Base-by-base conservation (phyloP, 495 filamentous ascomycete species). In the Jackrogersella minutella region DNA sequence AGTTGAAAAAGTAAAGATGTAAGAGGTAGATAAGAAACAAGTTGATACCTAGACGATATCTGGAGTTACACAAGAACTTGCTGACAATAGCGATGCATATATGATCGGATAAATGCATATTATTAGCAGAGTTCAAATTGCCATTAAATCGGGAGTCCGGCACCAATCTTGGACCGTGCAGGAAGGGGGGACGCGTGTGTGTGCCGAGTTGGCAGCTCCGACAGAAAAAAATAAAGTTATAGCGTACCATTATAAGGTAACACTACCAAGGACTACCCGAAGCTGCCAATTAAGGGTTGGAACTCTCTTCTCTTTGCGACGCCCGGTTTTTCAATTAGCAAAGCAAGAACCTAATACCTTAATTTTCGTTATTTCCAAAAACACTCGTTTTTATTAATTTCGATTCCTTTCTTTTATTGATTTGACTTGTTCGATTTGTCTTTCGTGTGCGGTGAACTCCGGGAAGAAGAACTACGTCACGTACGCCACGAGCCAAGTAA, bases 151-250 rank as follows among this genome's bases (percentile, higher is more conserved):
- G 52, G n/a, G 44, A 56, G 44, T 58, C 64, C 51, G 51, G 41
- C 44, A 43, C 57, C 26, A 52, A 43, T 49, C 31, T 36, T n/a
- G 30, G 55, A 28, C 50, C 49, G 63, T 66, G 55, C 55, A 40
- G 16, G 36, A 58, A 58, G 34, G 21, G 54, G 49, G 31, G 52
- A 62, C 44, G 50, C 51, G 44, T 31, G 24, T 30, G 51, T 57
- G 58, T 44, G 33, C 30, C 41, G 30, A 41, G 24, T 24, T 56
- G 43, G 22, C 52, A 58, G 52, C 9, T 44, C 51, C 30, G 31
- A 59, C 34, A 46, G 8, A 17, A 47, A 59, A 53, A 63, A 64
- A 50, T 68, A 64, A 64, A 64, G 65, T 68, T 68, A 59, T 60
- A 68, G 65, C 53, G 65, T 68, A 28, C 33, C 65, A 68, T 62